Evolutionary conservation across 2,329 filamentous ascomycete genomes (phyloP), one percentile per base, ranked within the genome.

Genomic region (Phialemonium atrogriseum): DNA sequence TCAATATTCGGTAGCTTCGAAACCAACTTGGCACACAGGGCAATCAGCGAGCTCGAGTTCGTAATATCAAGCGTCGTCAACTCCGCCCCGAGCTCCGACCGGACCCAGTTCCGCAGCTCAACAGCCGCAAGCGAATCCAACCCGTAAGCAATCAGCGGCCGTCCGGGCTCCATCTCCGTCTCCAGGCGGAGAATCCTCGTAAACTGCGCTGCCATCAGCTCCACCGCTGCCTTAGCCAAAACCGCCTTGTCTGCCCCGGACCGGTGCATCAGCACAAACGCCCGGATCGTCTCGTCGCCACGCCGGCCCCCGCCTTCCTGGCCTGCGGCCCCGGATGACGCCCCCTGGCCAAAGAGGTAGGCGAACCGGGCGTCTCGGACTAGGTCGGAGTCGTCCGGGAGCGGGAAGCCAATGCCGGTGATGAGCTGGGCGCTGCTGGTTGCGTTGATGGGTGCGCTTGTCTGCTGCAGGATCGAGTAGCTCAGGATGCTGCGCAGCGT

Each of bases 61-160:
- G 30, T 42, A 9, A 47, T 40, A 9, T 48, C 44, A 10, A 47
- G 28, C 3, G 35, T 42, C 4, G 24, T 45, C 3, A 47, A 12
- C 30, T 42, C 36, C 3, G 27, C 36, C 2, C 47, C 46, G 11
- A 58, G 42, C 10, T 36, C 37, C 30, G 39, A 31, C 4, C 43
- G 43, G 30, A 44, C 44, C 54, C 54, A 58, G 4, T 27, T 36
- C 0, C 51, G 36, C 24, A 59, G 25, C 32, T 58, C 55, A 6
- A 57, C 46, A 0, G 45, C 49, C 7, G 52, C 36, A 17, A 58
- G 32, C 7, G 44, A 49, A 32, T 58, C 54, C 7, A 58, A 11
- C 2, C 55, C 54, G 18, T 42, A 41, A 7, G 36, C 27, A 22
- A 27, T 31, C 18, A 46, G 27, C 9, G 38, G 41, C 34, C 28